Percentiles rank a stretch among this genome's conserved stretches.
Evolutionary conservation across 306 rosid genomes (phyloP).

Genomic region (Cucurbita maxima): DNA sequence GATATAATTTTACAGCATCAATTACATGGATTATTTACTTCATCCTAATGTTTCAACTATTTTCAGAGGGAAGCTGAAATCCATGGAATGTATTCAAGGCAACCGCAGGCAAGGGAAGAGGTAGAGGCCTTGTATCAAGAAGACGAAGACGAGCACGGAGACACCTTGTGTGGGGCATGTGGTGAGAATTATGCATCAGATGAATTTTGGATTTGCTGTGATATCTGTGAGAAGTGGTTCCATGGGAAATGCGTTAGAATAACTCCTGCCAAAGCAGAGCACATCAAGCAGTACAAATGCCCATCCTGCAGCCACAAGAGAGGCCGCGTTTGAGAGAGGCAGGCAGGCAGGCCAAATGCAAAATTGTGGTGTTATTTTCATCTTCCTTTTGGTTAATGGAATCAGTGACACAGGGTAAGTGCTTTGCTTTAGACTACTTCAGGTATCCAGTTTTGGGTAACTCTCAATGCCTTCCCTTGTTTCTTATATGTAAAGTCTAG

Average conservation of each 20-base stretch:
- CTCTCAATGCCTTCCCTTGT: neutral
- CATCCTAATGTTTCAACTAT: slow-evolving; percentile 7
- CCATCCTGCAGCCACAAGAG: slow-evolving; percentile 94
- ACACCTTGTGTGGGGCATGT: slow-evolving; percentile 82
- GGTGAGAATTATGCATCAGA: slow-evolving; percentile 71
- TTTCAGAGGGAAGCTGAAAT: slow-evolving; percentile 20
- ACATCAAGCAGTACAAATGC: slow-evolving; percentile 87
- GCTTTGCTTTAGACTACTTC: neutral
- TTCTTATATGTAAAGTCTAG: neutral
- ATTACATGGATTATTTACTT: neutral
- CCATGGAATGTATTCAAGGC: neutral
- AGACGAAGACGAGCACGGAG: slow-evolving; percentile 82
- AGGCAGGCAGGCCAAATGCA: too few relatives aligned
- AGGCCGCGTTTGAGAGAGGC: slow-evolving; percentile 16
- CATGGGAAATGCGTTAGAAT: slow-evolving; percentile 92
- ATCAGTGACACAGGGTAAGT: neutral
- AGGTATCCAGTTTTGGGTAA: neutral
- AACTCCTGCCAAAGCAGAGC: slow-evolving; percentile 87
- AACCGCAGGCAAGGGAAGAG: neutral
- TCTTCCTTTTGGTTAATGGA: neutral
- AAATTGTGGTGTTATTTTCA: neutral
- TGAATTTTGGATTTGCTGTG: slow-evolving; percentile 94
- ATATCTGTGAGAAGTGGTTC: slow-evolving; percentile 86
- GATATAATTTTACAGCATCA: neutral
- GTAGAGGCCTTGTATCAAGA: slow-evolving; percentile 56